Percentiles rank a stretch among this genome's conserved stretches.
These are phyloP conservation scores for Botrytis hyacinthi DNA, from an alignment of 2,329 filamentous ascomycete species.

Conservation along the genomic window DNA sequence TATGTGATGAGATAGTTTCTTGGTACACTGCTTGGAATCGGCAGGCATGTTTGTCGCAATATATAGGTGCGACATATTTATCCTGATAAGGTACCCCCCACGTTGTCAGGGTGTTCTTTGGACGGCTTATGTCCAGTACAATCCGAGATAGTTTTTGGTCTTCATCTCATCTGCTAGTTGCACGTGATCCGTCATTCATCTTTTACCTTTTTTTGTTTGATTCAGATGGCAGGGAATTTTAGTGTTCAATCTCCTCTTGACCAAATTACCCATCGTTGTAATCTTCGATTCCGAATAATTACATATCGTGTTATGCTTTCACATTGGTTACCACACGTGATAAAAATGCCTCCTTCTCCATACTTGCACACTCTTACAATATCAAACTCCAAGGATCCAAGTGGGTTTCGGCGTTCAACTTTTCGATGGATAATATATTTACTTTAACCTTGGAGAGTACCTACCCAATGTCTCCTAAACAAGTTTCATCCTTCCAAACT, in stretches of 20 bases:
- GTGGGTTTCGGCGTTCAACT: not conserved
- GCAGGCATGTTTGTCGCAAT: not conserved
- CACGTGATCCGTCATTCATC: not conserved
- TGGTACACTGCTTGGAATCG: conserved; percentile 12
- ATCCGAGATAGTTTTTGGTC: not conserved
- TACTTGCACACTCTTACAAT: not conserved
- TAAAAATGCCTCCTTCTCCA: not conserved
- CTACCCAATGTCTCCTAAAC: not conserved
- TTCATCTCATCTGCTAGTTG: not conserved
- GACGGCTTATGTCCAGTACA: not conserved
- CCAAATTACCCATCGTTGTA: not conserved
- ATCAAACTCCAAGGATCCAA: not conserved
- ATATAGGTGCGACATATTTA: not conserved
- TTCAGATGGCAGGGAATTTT: not conserved
- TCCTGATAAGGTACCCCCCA: conserved; percentile 7
- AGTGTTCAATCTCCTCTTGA: not conserved
- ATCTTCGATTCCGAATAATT: not conserved
- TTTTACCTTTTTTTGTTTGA: not conserved
- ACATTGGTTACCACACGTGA: not conserved
- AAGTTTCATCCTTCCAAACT: not conserved
- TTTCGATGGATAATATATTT: not conserved
- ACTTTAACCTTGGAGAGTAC: not conserved
- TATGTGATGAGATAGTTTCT: conserved; percentile 3
- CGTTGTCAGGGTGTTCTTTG: not conserved
- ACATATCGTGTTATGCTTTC: not conserved